These are phyloP conservation scores for Chlorella sp. DNA, from an alignment of 139 green algal species.

Conservation along the genomic window DNA sequence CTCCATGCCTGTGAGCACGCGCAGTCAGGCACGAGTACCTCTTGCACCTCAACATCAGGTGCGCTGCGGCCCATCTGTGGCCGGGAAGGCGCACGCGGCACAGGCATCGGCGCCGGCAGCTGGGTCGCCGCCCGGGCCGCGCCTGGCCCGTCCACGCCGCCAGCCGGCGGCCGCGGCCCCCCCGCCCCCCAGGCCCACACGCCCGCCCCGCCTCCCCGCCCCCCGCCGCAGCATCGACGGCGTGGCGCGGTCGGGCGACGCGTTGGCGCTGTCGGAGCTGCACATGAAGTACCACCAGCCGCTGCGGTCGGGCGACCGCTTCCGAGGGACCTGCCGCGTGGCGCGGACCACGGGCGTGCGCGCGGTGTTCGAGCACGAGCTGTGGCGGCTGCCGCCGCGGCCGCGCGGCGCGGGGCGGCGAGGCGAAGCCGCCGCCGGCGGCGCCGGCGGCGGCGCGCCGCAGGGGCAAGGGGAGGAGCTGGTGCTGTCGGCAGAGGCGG, in stretches of 20 bases:
- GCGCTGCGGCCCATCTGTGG: no score
- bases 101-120: no score
- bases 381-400: slow-evolving; percentile 6
- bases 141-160: no score
- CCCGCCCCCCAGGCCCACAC: no score
- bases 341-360: slow-evolving; percentile 26
- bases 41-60: no score
- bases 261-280: slow-evolving; percentile 53
- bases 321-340: slow-evolving; percentile 27
- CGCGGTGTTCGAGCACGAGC: slow-evolving; percentile 32
- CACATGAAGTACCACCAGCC: slow-evolving; percentile 43
- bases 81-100: no score
- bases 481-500: slow-evolving; percentile 29
- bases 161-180: no score
- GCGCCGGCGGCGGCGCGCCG: background rate
- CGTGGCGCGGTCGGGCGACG: slow-evolving; percentile 45
- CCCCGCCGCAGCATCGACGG: slow-evolving; percentile 36
- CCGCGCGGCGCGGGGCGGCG: background rate
- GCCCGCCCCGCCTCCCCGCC: no score
- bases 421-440: background rate
- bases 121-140: no score
- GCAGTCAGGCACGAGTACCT: slow-evolving; percentile 50
- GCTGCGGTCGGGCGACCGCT: slow-evolving; percentile 34
- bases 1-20: background rate
- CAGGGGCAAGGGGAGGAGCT: slow-evolving; percentile 17